Conservation (phyloP, 129 eudicot species). For the Chrysanthemum seticuspe region DNA sequence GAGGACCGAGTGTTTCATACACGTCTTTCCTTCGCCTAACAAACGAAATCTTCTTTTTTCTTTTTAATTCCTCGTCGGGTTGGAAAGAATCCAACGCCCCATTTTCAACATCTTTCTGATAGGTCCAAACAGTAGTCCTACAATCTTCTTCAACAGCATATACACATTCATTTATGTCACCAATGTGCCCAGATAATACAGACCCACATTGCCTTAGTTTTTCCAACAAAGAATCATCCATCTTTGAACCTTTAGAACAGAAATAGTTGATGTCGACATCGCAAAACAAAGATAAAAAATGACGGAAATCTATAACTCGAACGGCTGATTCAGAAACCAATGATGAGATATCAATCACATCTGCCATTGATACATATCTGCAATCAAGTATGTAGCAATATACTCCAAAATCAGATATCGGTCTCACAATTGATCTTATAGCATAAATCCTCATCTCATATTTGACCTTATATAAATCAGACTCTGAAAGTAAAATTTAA, state of each 20-base stretch:
- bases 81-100: constrained; percentile 77
- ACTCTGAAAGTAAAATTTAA: neutral
- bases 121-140: constrained; percentile 88
- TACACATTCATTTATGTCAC: constrained; percentile 50
- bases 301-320: constrained; percentile 63
- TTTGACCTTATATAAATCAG: neutral
- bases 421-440: neutral
- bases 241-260: constrained; percentile 44
- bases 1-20: constrained; percentile 71
- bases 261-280: constrained; percentile 42
- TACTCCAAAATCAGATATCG: neutral
- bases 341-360: constrained; percentile 77
- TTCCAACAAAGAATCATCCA: constrained; percentile 38
- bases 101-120: constrained; percentile 50
- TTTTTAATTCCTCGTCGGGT: constrained; percentile 85
- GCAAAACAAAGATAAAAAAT: constrained; percentile 71
- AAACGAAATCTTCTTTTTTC: constrained; percentile 70
- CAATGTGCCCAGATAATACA: constrained; percentile 55
- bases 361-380: constrained; percentile 91
- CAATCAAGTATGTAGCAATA: constrained; percentile 29
- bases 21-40: constrained; percentile 72
- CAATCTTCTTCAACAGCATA: constrained; percentile 86
- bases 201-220: constrained; percentile 68
- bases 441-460: neutral
- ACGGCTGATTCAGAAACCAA: constrained; percentile 52